Conservation (phyloP, 2,329 filamentous ascomycete genomes). For the Pleurostoma richardsiae region DNA sequence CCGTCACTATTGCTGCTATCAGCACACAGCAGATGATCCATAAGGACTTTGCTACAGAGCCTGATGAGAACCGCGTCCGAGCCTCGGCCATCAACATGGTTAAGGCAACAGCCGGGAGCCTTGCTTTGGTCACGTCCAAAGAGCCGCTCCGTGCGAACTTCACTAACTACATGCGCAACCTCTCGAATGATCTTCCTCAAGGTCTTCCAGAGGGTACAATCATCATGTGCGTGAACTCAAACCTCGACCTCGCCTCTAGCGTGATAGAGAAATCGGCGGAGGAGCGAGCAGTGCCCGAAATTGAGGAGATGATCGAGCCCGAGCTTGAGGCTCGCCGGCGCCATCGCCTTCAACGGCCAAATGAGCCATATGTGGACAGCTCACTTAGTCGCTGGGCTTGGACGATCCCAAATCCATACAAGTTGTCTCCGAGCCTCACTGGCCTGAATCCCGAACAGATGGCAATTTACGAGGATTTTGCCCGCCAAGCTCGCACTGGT, state of each 20-base stretch:
- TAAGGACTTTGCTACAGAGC: slow-evolving; percentile 94
- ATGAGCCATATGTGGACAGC: slow-evolving; percentile 78
- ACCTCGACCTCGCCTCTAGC: slow-evolving; percentile 86
- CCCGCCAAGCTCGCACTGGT: slow-evolving; percentile 69
- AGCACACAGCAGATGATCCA: slow-evolving; percentile 92
- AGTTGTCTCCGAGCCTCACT: slow-evolving; percentile 62
- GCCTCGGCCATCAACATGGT: slow-evolving; percentile 90
- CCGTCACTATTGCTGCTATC: slow-evolving; percentile 95
- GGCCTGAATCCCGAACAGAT: slow-evolving; percentile 89
- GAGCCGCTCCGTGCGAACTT: slow-evolving; percentile 95
- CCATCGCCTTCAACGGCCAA: slow-evolving; percentile 69
- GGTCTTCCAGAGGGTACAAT: slow-evolving; percentile 91
- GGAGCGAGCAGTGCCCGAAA: slow-evolving; percentile 86
- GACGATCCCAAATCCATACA: slow-evolving; percentile 90
- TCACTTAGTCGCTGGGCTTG: slow-evolving; percentile 85
- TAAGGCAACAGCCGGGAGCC: slow-evolving; percentile 85
- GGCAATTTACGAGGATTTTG: slow-evolving; percentile 95
- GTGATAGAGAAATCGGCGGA: slow-evolving; percentile 96
- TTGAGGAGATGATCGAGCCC: slow-evolving; percentile 84
- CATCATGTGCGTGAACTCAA: slow-evolving; percentile 98
- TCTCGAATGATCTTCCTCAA: slow-evolving; percentile 66
- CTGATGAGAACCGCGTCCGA: slow-evolving; percentile 80
- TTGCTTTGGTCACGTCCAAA: slow-evolving; percentile 97
- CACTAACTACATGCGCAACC: slow-evolving; percentile 84
- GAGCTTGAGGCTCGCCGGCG: slow-evolving; percentile 74